A percentile compares a stretch with the other conserved stretches of the same genome.
These are phyloP conservation scores for Saccharomyces eubayanus DNA, from an alignment of 805 yeast species.

Conservation along the genomic window DNA sequence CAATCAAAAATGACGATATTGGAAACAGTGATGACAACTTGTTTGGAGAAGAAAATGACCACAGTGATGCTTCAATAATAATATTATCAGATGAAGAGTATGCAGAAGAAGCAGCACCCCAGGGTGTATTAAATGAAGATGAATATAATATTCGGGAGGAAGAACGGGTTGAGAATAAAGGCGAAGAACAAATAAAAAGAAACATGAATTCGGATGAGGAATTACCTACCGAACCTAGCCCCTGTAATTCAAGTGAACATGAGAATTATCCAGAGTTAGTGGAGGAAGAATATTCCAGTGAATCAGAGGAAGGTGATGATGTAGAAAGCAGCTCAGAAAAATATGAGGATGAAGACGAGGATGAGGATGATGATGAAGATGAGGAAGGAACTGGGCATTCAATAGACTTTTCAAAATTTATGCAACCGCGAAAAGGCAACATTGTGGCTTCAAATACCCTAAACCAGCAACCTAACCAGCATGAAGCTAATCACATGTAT, in stretches of 20 bases:
- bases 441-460: not conserved
- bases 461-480: not conserved
- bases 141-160: not conserved
- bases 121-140: not conserved
- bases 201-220: not conserved
- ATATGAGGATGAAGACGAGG: not conserved
- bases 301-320: not conserved
- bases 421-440: not conserved
- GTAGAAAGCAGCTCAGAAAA: not conserved
- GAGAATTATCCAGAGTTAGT: not conserved
- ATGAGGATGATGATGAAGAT: not conserved
- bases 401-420: not conserved
- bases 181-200: conserved; percentile 1
- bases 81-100: conserved; percentile 5
- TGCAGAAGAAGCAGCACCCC: not conserved
- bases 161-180: not conserved
- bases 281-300: not conserved
- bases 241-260: not conserved
- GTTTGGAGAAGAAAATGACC: conserved; percentile 1
- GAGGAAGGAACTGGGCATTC: not conserved
- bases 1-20: not conserved
- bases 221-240: not conserved
- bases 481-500: not conserved
- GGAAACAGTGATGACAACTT: not conserved
- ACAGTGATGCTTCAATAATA: conserved; percentile 3